These are phyloP conservation scores for Heritiera fomes DNA, from an alignment of 345 rosid genomes.

Conservation along the genomic window DNA sequence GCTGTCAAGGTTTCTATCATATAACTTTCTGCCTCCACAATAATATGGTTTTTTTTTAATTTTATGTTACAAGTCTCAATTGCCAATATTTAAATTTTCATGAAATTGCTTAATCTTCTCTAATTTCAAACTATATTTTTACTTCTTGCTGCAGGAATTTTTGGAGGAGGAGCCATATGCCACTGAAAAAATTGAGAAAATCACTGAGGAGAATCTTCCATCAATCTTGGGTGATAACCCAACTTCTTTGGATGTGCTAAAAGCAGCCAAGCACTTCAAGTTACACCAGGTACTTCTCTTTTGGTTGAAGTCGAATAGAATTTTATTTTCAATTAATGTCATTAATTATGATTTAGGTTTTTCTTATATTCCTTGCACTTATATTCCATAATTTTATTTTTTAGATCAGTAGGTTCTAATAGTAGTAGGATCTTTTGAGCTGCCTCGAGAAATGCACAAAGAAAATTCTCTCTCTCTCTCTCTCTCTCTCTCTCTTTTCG, in stretches of 20 bases:
- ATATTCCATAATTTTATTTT: slow-evolving; percentile 9
- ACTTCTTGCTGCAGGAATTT: slow-evolving; percentile 48
- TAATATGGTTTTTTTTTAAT: neutral
- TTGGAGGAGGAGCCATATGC: slow-evolving; percentile 78
- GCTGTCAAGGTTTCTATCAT: slow-evolving; percentile 75
- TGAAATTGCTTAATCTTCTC: neutral
- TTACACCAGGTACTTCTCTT: slow-evolving; percentile 63
- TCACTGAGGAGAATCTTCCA: slow-evolving; percentile 49
- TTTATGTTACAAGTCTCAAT: neutral
- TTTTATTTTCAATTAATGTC: neutral
- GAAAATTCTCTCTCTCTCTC: neutral
- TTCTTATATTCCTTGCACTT: neutral
- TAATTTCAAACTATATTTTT: neutral
- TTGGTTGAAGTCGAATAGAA: neutral
- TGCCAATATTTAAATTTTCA: neutral
- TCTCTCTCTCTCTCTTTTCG: no score
- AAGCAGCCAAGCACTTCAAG: slow-evolving; percentile 75
- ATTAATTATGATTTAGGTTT: neutral
- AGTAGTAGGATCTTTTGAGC: slow-evolving; percentile 22
- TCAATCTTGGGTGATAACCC: slow-evolving; percentile 63
- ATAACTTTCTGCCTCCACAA: neutral
- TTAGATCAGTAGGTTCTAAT: neutral
- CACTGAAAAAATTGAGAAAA: slow-evolving; percentile 73
- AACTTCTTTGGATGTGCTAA: slow-evolving; percentile 78
- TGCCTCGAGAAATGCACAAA: neutral